phyloP scores from a whole-genome alignment of 768 basidiomycete genomes.

The Hericium alpestre region DNA sequence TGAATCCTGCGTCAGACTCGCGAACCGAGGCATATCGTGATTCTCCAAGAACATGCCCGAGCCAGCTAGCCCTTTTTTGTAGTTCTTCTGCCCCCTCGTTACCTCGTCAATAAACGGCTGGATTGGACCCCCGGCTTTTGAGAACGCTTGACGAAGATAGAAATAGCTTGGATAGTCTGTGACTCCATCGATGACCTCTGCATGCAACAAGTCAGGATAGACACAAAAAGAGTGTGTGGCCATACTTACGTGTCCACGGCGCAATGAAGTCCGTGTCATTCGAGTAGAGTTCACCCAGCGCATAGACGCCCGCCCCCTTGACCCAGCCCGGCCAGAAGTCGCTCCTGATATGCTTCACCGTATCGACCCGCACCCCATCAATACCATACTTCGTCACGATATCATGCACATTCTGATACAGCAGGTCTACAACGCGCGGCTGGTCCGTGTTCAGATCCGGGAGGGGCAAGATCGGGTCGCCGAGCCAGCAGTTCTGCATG shows the following conservation, averaged over 20 bases:
- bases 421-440: conserved; percentile 28
- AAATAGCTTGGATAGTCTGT: conserved; percentile 43
- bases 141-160: conserved; percentile 31
- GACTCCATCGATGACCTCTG: conserved; percentile 33
- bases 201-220: background rate
- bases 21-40: conserved; percentile 43
- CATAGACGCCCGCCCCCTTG: conserved; percentile 36
- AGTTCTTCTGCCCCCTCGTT: conserved; percentile 22
- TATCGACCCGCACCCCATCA: conserved; percentile 50
- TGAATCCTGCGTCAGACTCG: conserved; percentile 30
- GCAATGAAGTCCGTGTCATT: conserved; percentile 29
- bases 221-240: background rate
- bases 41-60: conserved; percentile 43
- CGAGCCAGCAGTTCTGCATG: conserved; percentile 52
- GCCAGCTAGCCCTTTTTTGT: conserved; percentile 29
- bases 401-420: conserved; percentile 36
- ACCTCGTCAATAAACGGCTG: conserved; percentile 20
- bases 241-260: conserved; percentile 29
- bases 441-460: conserved; percentile 50
- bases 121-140: conserved; percentile 24
- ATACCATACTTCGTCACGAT: conserved; percentile 36
- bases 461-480: conserved; percentile 39
- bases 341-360: conserved; percentile 44
- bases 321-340: conserved; percentile 47
- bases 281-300: conserved; percentile 46